phyloP scores from a whole-genome alignment of 73 alveolate species.

The Urostyla sp. region DNA sequence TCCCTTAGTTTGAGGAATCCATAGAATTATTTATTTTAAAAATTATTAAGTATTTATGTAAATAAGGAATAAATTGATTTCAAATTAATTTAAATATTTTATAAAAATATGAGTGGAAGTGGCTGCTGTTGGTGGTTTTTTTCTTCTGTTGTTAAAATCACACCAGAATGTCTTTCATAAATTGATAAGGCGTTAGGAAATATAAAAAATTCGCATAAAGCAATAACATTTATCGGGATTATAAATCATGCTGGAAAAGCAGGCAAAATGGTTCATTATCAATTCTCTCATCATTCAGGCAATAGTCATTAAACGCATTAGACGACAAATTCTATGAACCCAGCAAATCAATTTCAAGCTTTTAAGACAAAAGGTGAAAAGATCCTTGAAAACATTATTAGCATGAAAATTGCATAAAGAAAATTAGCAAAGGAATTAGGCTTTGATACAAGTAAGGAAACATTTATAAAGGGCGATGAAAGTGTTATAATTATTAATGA shows the following conservation, averaged over 20 bases:
- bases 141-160: not conserved
- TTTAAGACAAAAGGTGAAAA: conserved; percentile 30
- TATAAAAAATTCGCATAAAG: conserved; percentile 48
- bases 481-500: conserved; percentile 40
- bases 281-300: conserved; percentile 1
- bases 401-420: conserved; percentile 26
- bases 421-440: conserved; percentile 45
- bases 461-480: conserved; percentile 38
- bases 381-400: conserved; percentile 12
- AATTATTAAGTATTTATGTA: not conserved
- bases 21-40: not conserved
- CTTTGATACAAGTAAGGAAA: conserved; percentile 47
- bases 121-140: conserved; percentile 14
- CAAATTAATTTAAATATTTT: not conserved
- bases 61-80: not conserved
- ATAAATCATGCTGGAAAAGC: not conserved
- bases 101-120: not conserved
- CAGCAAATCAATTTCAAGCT: not conserved
- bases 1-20: not conserved
- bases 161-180: conserved; percentile 5
- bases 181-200: conserved; percentile 50
- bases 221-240: conserved; percentile 39
- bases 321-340: not conserved
- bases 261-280: conserved; percentile 18
- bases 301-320: not conserved